phyloP scores from a whole-genome alignment of 2,329 filamentous ascomycete species.

The Chrysosporium keratinophilum region DNA sequence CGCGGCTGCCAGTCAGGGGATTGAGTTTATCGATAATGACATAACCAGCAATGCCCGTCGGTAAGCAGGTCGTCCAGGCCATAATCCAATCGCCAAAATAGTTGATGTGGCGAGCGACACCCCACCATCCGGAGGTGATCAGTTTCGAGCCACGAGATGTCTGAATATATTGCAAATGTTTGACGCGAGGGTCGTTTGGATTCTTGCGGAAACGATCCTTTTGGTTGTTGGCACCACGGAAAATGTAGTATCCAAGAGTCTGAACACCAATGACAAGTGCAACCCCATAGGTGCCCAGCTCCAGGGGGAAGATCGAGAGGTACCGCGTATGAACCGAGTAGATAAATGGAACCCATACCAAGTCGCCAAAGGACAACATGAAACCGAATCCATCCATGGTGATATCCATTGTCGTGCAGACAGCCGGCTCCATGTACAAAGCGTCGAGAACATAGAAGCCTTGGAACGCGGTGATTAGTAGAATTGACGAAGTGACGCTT shows the following conservation, averaged over 20 bases:
- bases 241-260: slow-evolving; percentile 68
- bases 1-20: slow-evolving; percentile 48
- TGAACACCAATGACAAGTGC: slow-evolving; percentile 57
- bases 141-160: slow-evolving; percentile 73
- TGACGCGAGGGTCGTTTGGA: slow-evolving; percentile 66
- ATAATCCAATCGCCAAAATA: slow-evolving; percentile 93
- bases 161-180: slow-evolving; percentile 74
- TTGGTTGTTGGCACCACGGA: slow-evolving; percentile 81
- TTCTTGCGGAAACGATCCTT: slow-evolving; percentile 91
- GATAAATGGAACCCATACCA: slow-evolving; percentile 84
- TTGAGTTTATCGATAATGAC: slow-evolving; percentile 48
- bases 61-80: slow-evolving; percentile 80
- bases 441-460: slow-evolving; percentile 73
- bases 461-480: slow-evolving; percentile 69
- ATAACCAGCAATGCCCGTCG: slow-evolving; percentile 76
- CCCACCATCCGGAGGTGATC: slow-evolving; percentile 87
- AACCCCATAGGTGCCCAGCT: slow-evolving; percentile 60
- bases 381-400: slow-evolving; percentile 88
- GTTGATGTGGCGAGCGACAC: slow-evolving; percentile 82
- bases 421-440: slow-evolving; percentile 75
- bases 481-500: slow-evolving; percentile 72
- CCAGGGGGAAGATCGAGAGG: slow-evolving; percentile 66
- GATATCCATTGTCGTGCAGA: slow-evolving; percentile 89
- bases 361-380: slow-evolving; percentile 86
- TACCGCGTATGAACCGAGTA: slow-evolving; percentile 80